phyloP scores from a whole-genome alignment of 768 basidiomycete genomes.

The Podaxis pistillaris region DNA sequence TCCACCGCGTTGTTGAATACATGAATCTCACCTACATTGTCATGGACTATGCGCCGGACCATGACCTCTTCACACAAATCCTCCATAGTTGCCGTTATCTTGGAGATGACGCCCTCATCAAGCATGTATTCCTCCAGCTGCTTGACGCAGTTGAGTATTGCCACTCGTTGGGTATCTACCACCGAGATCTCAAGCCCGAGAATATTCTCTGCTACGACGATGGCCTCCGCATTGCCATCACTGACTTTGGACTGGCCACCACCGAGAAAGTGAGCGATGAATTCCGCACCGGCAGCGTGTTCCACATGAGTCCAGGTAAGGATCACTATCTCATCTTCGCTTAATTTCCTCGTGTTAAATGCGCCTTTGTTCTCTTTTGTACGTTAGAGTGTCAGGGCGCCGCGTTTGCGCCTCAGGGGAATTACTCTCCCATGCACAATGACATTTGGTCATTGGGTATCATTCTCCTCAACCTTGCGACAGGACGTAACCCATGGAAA shows the following conservation, averaged over 20 bases:
- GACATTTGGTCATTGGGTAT: conserved; percentile 98
- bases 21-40: conserved; percentile 84
- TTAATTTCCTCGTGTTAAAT: conserved; percentile 1
- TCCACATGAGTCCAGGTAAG: conserved; percentile 95
- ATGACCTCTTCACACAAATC: conserved; percentile 96
- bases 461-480: conserved; percentile 94
- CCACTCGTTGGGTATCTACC: conserved; percentile 92
- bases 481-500: conserved; percentile 98
- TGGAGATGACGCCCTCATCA: conserved; percentile 86
- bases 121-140: conserved; percentile 90
- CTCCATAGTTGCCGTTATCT: conserved; percentile 79
- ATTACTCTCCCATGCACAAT: conserved; percentile 87
- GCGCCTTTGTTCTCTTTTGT: conserved; percentile 14
- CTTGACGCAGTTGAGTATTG: conserved; percentile 95
- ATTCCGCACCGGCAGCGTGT: conserved; percentile 93
- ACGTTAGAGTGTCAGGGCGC: conserved; percentile 87
- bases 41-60: conserved; percentile 92
- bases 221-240: conserved; percentile 82
- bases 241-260: conserved; percentile 95
- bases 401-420: conserved; percentile 64
- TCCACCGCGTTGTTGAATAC: conserved; percentile 90
- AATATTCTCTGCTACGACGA: conserved; percentile 87
- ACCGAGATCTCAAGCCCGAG: conserved; percentile 97
- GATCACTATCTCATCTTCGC: conserved; percentile 8
- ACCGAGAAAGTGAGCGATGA: conserved; percentile 85